Percentiles rank a stretch among this genome's conserved stretches.
phyloP scores from a whole-genome alignment of 495 filamentous ascomycete species.

The Wilcoxina mikolae region DNA sequence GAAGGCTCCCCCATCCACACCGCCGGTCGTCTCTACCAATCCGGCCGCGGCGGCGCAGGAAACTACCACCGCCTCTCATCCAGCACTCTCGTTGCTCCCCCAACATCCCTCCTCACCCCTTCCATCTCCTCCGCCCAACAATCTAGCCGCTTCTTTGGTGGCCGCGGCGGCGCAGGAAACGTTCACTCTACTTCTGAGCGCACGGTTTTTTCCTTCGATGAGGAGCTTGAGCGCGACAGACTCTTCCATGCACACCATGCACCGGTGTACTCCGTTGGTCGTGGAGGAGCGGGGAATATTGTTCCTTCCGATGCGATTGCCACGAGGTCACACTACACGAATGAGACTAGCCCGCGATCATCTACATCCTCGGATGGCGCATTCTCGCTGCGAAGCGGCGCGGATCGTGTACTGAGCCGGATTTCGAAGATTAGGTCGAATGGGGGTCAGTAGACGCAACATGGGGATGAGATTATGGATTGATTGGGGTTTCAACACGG shows the following conservation, averaged over 20 bases:
- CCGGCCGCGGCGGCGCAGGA: conserved; percentile 76
- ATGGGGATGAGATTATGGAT: neutral
- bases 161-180: conserved; percentile 86
- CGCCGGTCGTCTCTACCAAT: conserved; percentile 35
- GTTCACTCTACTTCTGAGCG: conserved; percentile 49
- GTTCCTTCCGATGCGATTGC: conserved; percentile 28
- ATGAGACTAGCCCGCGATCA: neutral
- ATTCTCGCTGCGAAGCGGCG: neutral
- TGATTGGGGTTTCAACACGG: neutral
- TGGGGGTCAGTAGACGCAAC: neutral
- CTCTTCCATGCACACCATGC: conserved; percentile 44
- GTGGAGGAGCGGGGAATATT: conserved; percentile 79
- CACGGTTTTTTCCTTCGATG: conserved; percentile 76
- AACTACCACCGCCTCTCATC: conserved; percentile 62
- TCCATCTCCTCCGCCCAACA: conserved; percentile 13
- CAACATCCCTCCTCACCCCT: conserved; percentile 29
- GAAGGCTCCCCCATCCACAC: conserved; percentile 22
- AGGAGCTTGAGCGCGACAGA: conserved; percentile 58
- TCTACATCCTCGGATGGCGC: neutral
- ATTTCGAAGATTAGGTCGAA: neutral
- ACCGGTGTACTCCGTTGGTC: conserved; percentile 64
- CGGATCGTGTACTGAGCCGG: neutral
- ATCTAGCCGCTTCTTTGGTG: conserved; percentile 48
- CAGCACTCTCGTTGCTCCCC: conserved; percentile 37
- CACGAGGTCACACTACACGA: neutral